Base-by-base conservation (phyloP, 768 basidiomycete species). In the Pleurotus pulmonarius region DNA sequence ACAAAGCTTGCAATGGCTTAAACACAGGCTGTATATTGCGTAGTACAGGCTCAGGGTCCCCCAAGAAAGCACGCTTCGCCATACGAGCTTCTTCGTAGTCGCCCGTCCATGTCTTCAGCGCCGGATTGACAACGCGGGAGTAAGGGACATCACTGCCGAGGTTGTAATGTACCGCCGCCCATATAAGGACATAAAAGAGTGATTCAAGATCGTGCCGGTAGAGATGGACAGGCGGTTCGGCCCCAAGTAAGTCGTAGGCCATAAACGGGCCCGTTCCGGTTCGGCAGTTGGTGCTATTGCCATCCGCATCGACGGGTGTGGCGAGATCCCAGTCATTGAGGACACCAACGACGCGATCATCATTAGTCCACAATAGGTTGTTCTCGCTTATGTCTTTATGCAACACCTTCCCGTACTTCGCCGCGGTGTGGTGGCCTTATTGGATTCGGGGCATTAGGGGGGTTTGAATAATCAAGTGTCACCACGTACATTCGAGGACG, bases 361-460 rank as follows among this genome's bases (percentile, higher is more conserved):
- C 20, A 20, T 20, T 20, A 20, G 20, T 20, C 20, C 20, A 20
- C 20, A 20, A 20, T 20, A 20, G 20, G 20, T 20, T 20, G 55
- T 70, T 63, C 22, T 65, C 62, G 59, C 72, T 69, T 49, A 73
- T 51, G 54, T 73, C 65, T 34, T 65, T 57, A 56, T 73, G 69
- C 20, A 73, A 54, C n/a, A 71, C 59, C 4, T 56, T 48, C 2
- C 61, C 63, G 20, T 51, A 56, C 4, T 43, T 48, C 38, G 61
- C 68, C 0, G 65, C 64, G 40, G 60, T 60, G 47, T 65, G 60
- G 46, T 70, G 69, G 37, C 64, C 70, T 20, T 69, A 20, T 20
- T 20, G 20, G 20, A 20, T 20, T 20, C 20, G 20, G 20, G 20
- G 20, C 20, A 20, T 20, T 20, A 29, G 12, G 11, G 44, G 18